These are phyloP conservation scores for Ustilago lituana DNA, from an alignment of 1,284 basidiomycete species.

Conservation along the genomic window DNA sequence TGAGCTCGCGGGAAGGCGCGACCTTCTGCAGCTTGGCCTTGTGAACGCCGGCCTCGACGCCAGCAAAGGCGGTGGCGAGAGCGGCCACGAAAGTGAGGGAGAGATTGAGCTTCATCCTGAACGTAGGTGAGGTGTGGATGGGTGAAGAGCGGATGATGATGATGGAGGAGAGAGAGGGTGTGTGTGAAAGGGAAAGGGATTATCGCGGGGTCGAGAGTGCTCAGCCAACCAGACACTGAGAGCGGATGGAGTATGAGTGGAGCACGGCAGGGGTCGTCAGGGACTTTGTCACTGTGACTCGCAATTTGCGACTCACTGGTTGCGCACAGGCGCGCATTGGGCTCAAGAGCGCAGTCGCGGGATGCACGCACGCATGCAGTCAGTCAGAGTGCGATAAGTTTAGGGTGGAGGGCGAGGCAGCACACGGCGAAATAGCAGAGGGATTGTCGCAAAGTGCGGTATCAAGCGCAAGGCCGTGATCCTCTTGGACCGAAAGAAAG, in stretches of 20 bases:
- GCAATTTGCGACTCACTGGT: too few species aligned
- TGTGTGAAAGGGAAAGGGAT: slow-evolving; percentile 24
- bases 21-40: slow-evolving; percentile 71
- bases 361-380: slow-evolving; percentile 8
- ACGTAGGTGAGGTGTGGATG: background rate
- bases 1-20: slow-evolving; percentile 75
- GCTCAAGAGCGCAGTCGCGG: background rate
- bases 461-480: too few species aligned
- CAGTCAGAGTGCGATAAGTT: background rate
- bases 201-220: slow-evolving; percentile 17
- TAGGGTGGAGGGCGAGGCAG: slow-evolving; percentile 7
- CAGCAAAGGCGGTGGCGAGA: slow-evolving; percentile 66
- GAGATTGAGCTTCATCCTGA: slow-evolving; percentile 63
- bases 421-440: slow-evolving; percentile 3
- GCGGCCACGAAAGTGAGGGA: slow-evolving; percentile 75
- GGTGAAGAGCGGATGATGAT: slow-evolving; percentile 64
- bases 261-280: background rate
- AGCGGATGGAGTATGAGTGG: slow-evolving; percentile 14
- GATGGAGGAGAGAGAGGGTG: slow-evolving; percentile 77
- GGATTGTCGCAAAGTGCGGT: too few species aligned
- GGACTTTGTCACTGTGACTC: too few species aligned
- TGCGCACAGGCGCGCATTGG: background rate
- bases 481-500: too few species aligned
- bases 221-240: slow-evolving; percentile 14
- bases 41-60: slow-evolving; percentile 69